Evolutionary conservation across 768 basidiomycete genomes (phyloP), one percentile per base, ranked within the genome.

Genomic region (Panellus pusillus): DNA sequence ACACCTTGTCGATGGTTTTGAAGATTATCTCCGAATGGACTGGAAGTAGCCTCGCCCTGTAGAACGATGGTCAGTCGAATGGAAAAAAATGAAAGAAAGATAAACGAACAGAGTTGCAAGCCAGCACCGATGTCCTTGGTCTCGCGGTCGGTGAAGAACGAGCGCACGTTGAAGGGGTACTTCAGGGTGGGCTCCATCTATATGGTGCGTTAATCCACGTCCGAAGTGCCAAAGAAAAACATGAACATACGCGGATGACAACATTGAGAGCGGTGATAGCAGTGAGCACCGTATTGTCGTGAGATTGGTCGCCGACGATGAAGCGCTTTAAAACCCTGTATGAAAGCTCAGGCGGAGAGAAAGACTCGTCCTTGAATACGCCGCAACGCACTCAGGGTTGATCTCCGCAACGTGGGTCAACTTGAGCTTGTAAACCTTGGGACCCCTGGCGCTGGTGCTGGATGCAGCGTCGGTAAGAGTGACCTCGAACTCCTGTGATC

Each of bases 41-140:
- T 84, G 82, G 66, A 84, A 84, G 48, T 84, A 84, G 1, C 82
- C 83, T 2, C 83, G 72, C 83, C 89, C 89, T 1, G 87, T 73
- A 15, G 80, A 77, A 3, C 4, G 1, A 44, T 12, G n/a, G 12
- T 52, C 12, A 52, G 47, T 35, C 18, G 29, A 4, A 7, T 5
- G 7, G 27, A 3, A 28, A 15, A 11, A 15, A 9, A 19, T 28
- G 1, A 36, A 39, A 39, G 13, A 24, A 13, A 32, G 6, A 14
- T 14, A n/a, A 6, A 28, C 37, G 17, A 13, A 15, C 82, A 84
- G 5, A 84, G 69, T 8, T 76, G 71, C 9, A 85, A 65, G 0
- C 82, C 83, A 1, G 62, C 48, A 1, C 82, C 80, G 18, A 82
- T 80, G 44, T 72, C 68, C 28, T 61, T 56, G 11, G 69, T 74